These are phyloP conservation scores for Suillus fuscotomentosus DNA, from an alignment of 768 basidiomycete species.

Conservation along the genomic window DNA sequence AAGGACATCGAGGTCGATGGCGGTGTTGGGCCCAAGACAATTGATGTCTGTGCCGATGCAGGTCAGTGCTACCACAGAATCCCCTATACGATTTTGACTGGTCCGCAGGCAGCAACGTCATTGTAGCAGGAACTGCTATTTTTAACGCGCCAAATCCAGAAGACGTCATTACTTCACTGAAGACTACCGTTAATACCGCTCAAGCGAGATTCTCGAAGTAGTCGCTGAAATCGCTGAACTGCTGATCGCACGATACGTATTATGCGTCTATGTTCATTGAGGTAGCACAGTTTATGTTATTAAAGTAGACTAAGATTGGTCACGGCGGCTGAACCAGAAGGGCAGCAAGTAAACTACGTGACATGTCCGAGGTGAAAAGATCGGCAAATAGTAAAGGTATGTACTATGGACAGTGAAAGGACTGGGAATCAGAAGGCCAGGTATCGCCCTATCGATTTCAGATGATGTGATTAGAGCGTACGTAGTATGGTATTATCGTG, in stretches of 20 bases:
- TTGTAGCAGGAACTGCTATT: conserved; percentile 96
- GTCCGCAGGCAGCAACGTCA: conserved; percentile 86
- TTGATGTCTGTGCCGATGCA: conserved; percentile 85
- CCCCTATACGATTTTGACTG: background rate
- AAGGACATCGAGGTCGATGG: conserved; percentile 99
- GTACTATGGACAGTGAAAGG: conserved; percentile 21
- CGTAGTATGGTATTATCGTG: too few relatives aligned
- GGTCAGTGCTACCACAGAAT: conserved; percentile 43
- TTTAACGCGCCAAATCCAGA: conserved; percentile 81
- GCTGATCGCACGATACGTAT: background rate
- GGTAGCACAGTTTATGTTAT: conserved; percentile 12
- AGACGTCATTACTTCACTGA: conserved; percentile 71
- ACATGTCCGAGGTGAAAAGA: conserved; percentile 16
- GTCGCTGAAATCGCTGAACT: background rate
- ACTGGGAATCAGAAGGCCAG: conserved; percentile 20
- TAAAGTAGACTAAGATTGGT: conserved; percentile 27
- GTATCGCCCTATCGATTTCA: conserved; percentile 25
- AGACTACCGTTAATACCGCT: conserved; percentile 65
- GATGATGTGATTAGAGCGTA: conserved; percentile 13
- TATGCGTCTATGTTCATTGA: conserved; percentile 1
- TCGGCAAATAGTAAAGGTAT: conserved; percentile 18
- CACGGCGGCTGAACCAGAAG: conserved; percentile 12
- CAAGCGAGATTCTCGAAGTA: conserved; percentile 44
- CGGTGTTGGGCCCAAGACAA: conserved; percentile 90
- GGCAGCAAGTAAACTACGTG: conserved; percentile 12